phyloP scores from a whole-genome alignment of 176 grass and related monocot species.

The Coix lacrymajobi region DNA sequence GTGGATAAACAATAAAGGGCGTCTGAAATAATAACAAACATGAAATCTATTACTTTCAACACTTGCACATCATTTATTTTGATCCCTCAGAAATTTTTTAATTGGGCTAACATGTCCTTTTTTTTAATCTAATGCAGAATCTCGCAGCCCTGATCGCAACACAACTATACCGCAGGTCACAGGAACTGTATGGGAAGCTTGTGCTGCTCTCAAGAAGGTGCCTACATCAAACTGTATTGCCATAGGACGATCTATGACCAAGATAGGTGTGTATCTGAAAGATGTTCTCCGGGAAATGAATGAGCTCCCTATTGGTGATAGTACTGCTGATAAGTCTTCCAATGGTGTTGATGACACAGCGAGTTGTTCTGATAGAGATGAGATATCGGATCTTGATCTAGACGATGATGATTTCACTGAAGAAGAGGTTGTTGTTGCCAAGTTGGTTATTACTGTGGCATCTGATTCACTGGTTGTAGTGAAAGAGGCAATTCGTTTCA shows the following conservation, averaged over 20 bases:
- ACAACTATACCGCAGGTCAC: slow-evolving; percentile 52
- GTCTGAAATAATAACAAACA: slow-evolving; percentile 4
- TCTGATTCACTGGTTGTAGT: slow-evolving; percentile 53
- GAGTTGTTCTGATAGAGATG: slow-evolving; percentile 54
- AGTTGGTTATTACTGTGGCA: slow-evolving; percentile 46
- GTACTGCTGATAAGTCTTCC: slow-evolving; percentile 32
- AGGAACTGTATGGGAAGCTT: slow-evolving; percentile 84
- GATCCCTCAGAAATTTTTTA: not conserved
- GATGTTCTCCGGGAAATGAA: slow-evolving; percentile 89
- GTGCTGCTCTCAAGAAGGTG: slow-evolving; percentile 75
- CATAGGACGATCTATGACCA: slow-evolving; percentile 74
- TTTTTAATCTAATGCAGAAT: slow-evolving; percentile 43
- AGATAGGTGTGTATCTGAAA: slow-evolving; percentile 69
- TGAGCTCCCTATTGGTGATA: slow-evolving; percentile 49
- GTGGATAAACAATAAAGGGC: not conserved
- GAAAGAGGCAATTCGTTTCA: slow-evolving; percentile 83
- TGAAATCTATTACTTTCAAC: not conserved
- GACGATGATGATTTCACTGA: slow-evolving; percentile 62
- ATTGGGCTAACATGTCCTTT: not conserved
- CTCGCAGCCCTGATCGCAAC: slow-evolving; percentile 39
- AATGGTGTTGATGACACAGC: slow-evolving; percentile 24
- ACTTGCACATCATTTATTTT: not conserved
- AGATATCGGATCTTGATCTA: slow-evolving; percentile 44
- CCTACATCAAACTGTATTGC: slow-evolving; percentile 68
- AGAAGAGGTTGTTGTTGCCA: slow-evolving; percentile 62